A percentile compares a stretch with the other conserved stretches of the same genome.
These are phyloP conservation scores for Cryptococcus amylolentus DNA, from an alignment of 1,284 basidiomycete genomes.

Conservation along the genomic window DNA sequence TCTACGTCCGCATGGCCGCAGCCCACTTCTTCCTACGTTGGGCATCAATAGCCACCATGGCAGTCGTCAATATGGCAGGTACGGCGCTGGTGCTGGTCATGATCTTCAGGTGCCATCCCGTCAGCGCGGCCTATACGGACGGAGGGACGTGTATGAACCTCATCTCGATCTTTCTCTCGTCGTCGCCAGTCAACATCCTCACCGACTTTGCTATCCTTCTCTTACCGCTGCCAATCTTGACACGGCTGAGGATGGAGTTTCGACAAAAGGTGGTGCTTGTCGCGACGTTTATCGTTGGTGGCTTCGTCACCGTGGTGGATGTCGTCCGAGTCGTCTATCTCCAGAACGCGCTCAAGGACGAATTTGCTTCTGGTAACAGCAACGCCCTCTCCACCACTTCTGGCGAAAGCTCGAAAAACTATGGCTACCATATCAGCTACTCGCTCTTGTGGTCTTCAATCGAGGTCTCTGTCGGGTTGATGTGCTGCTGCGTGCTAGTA, in stretches of 20 bases:
- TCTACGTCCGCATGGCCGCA: constrained; percentile 48
- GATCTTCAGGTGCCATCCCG: constrained; percentile 46
- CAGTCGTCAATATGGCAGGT: constrained; percentile 42
- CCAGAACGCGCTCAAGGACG: constrained; percentile 35
- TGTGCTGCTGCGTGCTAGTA: constrained; percentile 45
- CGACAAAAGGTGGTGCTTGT: constrained; percentile 46
- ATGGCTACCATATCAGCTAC: constrained; percentile 40
- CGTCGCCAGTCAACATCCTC: constrained; percentile 47
- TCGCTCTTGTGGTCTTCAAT: constrained; percentile 47
- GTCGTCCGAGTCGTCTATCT: constrained; percentile 46
- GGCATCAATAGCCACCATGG: constrained; percentile 37
- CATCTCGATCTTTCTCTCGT: constrained; percentile 44
- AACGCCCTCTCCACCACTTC: background rate
- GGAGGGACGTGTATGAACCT: constrained; percentile 39
- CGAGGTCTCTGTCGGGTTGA: constrained; percentile 44
- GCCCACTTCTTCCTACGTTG: constrained; percentile 42
- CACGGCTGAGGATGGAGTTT: constrained; percentile 43
- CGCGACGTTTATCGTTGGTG: constrained; percentile 44
- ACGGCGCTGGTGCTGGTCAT: constrained; percentile 45
- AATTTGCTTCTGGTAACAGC: constrained; percentile 8
- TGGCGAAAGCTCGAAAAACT: constrained; percentile 25
- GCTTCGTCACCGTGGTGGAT: constrained; percentile 47
- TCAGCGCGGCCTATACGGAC: constrained; percentile 31
- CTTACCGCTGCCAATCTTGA: constrained; percentile 47
- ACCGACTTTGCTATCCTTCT: constrained; percentile 48